Base-by-base conservation (phyloP, 805 yeast species). In the Metschnikowia cubensis region DNA sequence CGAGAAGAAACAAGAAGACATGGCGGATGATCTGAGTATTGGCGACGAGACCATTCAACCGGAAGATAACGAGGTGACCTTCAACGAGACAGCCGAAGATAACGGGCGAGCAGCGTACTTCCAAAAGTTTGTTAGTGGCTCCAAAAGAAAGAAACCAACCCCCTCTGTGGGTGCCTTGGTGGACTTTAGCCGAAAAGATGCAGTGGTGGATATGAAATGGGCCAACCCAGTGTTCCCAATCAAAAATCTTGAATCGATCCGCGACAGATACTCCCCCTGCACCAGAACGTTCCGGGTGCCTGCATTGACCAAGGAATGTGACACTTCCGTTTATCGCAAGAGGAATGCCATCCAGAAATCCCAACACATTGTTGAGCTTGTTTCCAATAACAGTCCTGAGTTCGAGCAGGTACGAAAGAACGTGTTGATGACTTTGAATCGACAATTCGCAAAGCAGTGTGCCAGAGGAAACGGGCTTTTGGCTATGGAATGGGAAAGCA, bases 401-500 rank as follows among this genome's bases (percentile, higher is more conserved):
- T 68, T 64, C 52, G 61, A 58, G 39, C 60, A 58, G 29, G 65
- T 63, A 45, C 53, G 68, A 6, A 60, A 61, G 15, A 55, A 61
- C 10, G 55, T 68, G 35, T 63, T 63, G 20, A 58, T 60, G 31
- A 67, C 73, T 71, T 58, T 71, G 35, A 54, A 56, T 48, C 62
- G 64, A 32, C 70, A 63, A 57, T 72, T 73, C 53, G 69, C 61
- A 45, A 69, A 69, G 52, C 72, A 69, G 42, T 69, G 69, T 51
- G 59, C 68, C 4, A 55, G 64, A 7, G 65, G 64, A 10, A 68
- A 68, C 56, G 72, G 73, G 15, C 56, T 71, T 15, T 42, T 71
- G 21, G 73, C 68, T 2, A 69, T 73, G 56, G 76, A 71, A 58
- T 73, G 76, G 76, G 76, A 73, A 48, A 73, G 68, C 47, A 66